A percentile compares a stretch with the other conserved stretches of the same genome.
These are phyloP conservation scores for Meredithiella fracta DNA, from an alignment of 2,329 filamentous ascomycete genomes.

Conservation along the genomic window DNA sequence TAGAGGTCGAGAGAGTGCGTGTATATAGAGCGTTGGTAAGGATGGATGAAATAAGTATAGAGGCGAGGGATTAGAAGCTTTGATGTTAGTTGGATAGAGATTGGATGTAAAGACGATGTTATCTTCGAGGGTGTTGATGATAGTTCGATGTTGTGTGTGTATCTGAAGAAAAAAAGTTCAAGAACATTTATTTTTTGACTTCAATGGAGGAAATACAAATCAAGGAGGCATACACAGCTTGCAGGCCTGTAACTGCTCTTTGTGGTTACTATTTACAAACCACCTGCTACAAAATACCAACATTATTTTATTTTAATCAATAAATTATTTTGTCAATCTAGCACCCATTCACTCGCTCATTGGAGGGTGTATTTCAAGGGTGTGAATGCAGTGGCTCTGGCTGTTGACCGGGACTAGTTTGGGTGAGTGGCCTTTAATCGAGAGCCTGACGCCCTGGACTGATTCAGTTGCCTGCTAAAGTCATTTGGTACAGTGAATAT, in stretches of 20 bases:
- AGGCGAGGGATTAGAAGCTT: background rate
- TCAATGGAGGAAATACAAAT: background rate
- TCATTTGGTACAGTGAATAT: too few relatives aligned
- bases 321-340: background rate
- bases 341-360: background rate
- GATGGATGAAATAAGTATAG: background rate
- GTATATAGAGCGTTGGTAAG: background rate
- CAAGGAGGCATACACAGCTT: conserved; percentile 3
- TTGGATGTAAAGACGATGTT: background rate
- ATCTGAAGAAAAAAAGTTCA: conserved; percentile 6
- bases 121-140: background rate
- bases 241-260: background rate
- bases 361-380: background rate
- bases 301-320: too few relatives aligned
- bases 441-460: too few relatives aligned
- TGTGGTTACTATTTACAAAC: background rate
- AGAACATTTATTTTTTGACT: conserved; percentile 2
- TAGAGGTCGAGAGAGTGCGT: background rate
- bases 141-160: background rate
- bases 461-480: too few relatives aligned
- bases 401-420: background rate
- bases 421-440: too few relatives aligned
- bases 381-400: background rate
- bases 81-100: background rate
- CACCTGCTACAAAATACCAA: background rate